phyloP scores from a whole-genome alignment of 2,329 filamentous ascomycete species.

The Furcasterigmium furcatum region DNA sequence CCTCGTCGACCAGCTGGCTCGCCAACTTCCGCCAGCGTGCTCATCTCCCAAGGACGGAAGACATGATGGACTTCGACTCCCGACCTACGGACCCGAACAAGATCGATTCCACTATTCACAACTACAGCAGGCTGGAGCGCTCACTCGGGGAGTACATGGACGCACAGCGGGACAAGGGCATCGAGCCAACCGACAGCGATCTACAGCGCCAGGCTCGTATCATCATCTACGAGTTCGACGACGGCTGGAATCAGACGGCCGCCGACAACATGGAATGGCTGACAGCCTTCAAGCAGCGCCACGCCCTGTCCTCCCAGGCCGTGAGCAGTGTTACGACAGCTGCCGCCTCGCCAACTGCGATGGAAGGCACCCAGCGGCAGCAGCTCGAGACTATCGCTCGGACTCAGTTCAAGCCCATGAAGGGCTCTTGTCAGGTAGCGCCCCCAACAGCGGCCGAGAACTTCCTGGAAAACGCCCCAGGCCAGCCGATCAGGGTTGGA shows the following conservation, averaged over 20 bases:
- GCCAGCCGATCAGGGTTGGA: not conserved
- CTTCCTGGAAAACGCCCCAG: too few relatives aligned
- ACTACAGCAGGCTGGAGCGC: slow-evolving; percentile 51
- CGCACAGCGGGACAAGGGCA: slow-evolving; percentile 37
- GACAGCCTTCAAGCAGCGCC: slow-evolving; percentile 46
- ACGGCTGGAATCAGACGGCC: slow-evolving; percentile 62
- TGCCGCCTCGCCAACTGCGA: not conserved
- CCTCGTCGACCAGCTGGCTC: slow-evolving; percentile 50
- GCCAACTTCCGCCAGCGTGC: slow-evolving; percentile 52
- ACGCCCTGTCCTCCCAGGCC: slow-evolving; percentile 15
- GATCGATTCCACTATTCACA: slow-evolving; percentile 59
- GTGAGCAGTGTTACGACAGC: too few relatives aligned
- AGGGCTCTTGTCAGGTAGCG: not conserved
- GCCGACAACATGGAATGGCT: slow-evolving; percentile 56
- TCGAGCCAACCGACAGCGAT: slow-evolving; percentile 49
- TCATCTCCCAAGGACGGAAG: slow-evolving; percentile 53
- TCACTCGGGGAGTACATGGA: slow-evolving; percentile 53
- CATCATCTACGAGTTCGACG: slow-evolving; percentile 60
- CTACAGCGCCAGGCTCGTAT: slow-evolving; percentile 55
- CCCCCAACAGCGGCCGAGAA: too few relatives aligned
- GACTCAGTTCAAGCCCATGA: not conserved
- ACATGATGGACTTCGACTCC: slow-evolving; percentile 43
- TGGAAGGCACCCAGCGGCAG: not conserved
- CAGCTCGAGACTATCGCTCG: not conserved
- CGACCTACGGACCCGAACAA: slow-evolving; percentile 50